Evolutionary conservation across 345 rosid species (phyloP).

Genomic region (Arabidopsis arenosa): DNA sequence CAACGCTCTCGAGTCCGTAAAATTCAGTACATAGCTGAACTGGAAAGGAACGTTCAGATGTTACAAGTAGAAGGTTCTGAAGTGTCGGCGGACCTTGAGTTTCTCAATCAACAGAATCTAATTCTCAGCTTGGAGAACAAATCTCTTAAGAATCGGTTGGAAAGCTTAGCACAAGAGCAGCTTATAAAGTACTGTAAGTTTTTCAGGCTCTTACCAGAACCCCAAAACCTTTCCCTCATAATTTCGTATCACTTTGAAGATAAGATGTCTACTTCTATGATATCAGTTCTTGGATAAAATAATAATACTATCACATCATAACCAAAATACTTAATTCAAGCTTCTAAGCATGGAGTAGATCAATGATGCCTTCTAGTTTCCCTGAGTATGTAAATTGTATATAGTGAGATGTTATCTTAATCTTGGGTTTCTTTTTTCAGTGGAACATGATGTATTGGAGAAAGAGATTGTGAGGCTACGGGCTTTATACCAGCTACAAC

Average conservation of each 20-base stretch:
- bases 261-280: neutral
- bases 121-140: conserved; percentile 84
- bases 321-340: neutral
- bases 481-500: conserved; percentile 70
- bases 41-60: conserved; percentile 88
- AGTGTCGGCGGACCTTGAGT: conserved; percentile 79
- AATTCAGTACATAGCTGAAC: conserved; percentile 94
- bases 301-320: neutral
- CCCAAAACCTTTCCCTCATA: neutral
- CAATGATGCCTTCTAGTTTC: neutral
- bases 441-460: conserved; percentile 93
- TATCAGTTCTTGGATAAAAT: neutral
- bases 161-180: conserved; percentile 76
- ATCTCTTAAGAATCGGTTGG: conserved; percentile 75
- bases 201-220: neutral
- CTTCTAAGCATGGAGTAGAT: conserved; percentile 10
- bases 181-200: conserved; percentile 74
- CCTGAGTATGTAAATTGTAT: conserved; percentile 8
- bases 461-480: conserved; percentile 82
- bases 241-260: neutral
- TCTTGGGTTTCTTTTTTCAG: conserved; percentile 47
- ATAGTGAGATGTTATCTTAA: neutral
- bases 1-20: conserved; percentile 94
- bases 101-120: conserved; percentile 79
- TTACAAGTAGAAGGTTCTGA: conserved; percentile 88